Base-by-base conservation (phyloP, 352 stramenopile species). In the Phytophthora foliorum region DNA sequence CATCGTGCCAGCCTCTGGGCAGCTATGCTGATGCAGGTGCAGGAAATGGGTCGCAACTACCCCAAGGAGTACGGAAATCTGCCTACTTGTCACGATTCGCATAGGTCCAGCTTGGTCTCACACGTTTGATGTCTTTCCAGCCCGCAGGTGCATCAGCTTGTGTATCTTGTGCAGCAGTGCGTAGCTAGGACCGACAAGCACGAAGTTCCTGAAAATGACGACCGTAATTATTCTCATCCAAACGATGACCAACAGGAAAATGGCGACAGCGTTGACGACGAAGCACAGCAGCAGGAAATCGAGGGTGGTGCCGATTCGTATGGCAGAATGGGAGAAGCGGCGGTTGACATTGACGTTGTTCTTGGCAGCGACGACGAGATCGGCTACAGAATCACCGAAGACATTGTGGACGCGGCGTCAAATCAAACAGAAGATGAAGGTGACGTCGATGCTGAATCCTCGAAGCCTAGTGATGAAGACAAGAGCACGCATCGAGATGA, bases 401-500 rank as follows among this genome's bases (percentile, higher is more conserved):
- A 64, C 8, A 60, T 60, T 27, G 22, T 53, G 5, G 46, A 48
- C 31, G 42, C 17, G 31, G 29, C 56, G 22, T 91, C 81, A 0
- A 91, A 91, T 44, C 83, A 91, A 74, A 73, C 63, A 1, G 81
- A 91, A 36, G 72, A 86, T 13, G 77, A 78, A 17, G 44, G 34
- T 9, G 38, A 38, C 42, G 67, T 53, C 39, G 27, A 52, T 39
- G 32, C 19, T 8, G 42, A 57, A 14, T 22, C 41, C 2, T 25
- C 16, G 17, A 66, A 54, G 6, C 29, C 31, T 14, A 49, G 42
- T 0, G 42, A 68, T 10, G 52, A 60, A 14, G 42, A 61, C 42
- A 46, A 34, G 17, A 59, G 24, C 21, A 25, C 27, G 3, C 36
- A 55, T 36, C 22, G 21, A 24, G 53, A 44, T 17, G 57, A 69